A percentile compares a stretch with the other conserved stretches of the same genome.
Conservation (phyloP, 371 early-diverging fungal species). For the Mucor lusitanicus region DNA sequence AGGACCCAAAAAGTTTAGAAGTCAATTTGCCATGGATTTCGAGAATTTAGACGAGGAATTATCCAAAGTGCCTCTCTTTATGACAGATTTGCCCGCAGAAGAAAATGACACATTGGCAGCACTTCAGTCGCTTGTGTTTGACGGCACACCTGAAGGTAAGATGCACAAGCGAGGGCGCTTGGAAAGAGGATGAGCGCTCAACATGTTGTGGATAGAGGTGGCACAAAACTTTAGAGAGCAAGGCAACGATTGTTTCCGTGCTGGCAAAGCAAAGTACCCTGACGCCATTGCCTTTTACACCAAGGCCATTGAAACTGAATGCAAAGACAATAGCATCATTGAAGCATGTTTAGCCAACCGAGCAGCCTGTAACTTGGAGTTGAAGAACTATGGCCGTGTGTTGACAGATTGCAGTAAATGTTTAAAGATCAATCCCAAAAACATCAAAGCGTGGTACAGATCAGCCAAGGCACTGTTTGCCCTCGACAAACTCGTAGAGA, state of each 20-base stretch:
- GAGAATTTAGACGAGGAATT: slow-evolving; percentile 62
- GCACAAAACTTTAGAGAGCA: slow-evolving; percentile 94
- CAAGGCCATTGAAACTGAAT: slow-evolving; percentile 81
- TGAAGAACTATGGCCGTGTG: slow-evolving; percentile 75
- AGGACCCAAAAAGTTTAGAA: slow-evolving; percentile 33
- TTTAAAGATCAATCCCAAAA: slow-evolving; percentile 74
- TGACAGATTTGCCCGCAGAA: slow-evolving; percentile 78
- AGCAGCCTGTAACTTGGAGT: slow-evolving; percentile 91
- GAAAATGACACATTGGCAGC: slow-evolving; percentile 84
- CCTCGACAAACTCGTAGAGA: slow-evolving; percentile 82
- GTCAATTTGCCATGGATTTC: slow-evolving; percentile 45
- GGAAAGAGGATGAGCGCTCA: neutral
- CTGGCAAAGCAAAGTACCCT: slow-evolving; percentile 65
- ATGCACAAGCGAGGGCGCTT: neutral
- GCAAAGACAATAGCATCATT: slow-evolving; percentile 72
- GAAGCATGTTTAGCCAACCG: slow-evolving; percentile 85
- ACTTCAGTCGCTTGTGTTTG: slow-evolving; percentile 85
- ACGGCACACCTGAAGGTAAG: slow-evolving; percentile 94
- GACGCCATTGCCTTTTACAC: slow-evolving; percentile 90
- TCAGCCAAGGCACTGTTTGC: slow-evolving; percentile 81
- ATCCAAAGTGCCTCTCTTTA: slow-evolving; percentile 89
- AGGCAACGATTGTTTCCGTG: slow-evolving; percentile 91
- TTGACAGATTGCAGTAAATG: slow-evolving; percentile 90
- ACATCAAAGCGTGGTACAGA: slow-evolving; percentile 92
- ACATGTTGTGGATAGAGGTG: slow-evolving; percentile 55